Evolutionary conservation across 2,329 filamentous ascomycete species (phyloP), one percentile per base, ranked within the genome.

Genomic region (Harringtonia lauricola): DNA sequence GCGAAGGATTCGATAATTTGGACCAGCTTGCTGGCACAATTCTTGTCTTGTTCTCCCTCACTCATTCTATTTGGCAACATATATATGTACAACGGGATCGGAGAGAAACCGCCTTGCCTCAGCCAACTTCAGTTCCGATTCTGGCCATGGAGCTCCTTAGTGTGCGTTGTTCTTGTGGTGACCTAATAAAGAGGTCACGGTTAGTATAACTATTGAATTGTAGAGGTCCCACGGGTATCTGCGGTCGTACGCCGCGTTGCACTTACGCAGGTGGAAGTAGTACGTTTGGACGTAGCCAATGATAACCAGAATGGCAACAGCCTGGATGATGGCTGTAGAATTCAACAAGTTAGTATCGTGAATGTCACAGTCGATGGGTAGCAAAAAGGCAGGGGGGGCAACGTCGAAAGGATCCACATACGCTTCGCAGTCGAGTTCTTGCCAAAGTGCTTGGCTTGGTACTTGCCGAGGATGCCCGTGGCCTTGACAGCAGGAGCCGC

Each of bases 111-210:
- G 34, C 34, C 19, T n/a, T 28, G 36, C 41, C 41, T 41, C 44
- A 21, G 44, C 36, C 39, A 34, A 35, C 36, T 31, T 28, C 22
- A 29, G 41, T 24, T 35, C 36, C 46, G 47, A 43, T 44, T 44
- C 45, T 49, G 38, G 34, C 47, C 48, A 49, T 26, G 21, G 6
- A 33, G 33, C n/a, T 10, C n/a, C 10, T 72, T 94, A 98, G 76
- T 98, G 92, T 59, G 87, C 86, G 69, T 98, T 94, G 84, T 98
- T 96, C 86, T 98, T 98, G 85, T 96, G 90, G 80, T 98, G 90
- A 59, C 92, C 92, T 98, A 56, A 2, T 15, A 8, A 7, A 15
- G 40, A n/a, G 24, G 14, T n/a, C 2, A 4, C 12, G n/a, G 43
- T 42, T 34, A 29, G 41, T 13, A 19, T 2, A 26, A n/a, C 19